Percentiles rank a stretch among this genome's conserved stretches.
These are phyloP conservation scores for Capsicum baccatum DNA, from an alignment of 257 asterid species.

Conservation along the genomic window DNA sequence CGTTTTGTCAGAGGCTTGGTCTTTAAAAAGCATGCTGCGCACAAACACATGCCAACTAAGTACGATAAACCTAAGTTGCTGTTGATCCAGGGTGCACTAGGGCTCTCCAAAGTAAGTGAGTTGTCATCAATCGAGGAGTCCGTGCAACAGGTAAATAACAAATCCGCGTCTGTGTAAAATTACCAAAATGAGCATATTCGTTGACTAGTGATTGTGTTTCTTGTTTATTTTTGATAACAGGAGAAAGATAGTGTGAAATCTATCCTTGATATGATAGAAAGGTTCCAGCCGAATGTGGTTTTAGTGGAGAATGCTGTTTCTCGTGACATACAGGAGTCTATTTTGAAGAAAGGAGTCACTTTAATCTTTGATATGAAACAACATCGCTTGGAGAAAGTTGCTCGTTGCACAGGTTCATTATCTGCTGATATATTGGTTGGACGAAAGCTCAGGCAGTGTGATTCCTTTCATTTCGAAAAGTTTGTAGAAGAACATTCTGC, in stretches of 20 bases:
- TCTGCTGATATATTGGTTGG: slow-evolving; percentile 61
- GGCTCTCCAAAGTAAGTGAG: slow-evolving; percentile 67
- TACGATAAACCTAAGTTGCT: slow-evolving; percentile 76
- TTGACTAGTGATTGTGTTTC: slow-evolving; percentile 21
- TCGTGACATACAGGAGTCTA: slow-evolving; percentile 86
- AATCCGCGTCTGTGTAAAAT: slow-evolving; percentile 18
- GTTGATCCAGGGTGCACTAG: slow-evolving; percentile 81
- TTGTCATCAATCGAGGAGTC: slow-evolving; percentile 74
- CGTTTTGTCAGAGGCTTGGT: slow-evolving; percentile 80
- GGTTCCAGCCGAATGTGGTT: slow-evolving; percentile 82
- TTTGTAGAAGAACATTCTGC: slow-evolving; percentile 81
- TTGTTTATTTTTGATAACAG: slow-evolving; percentile 46
- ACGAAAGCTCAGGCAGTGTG: slow-evolving; percentile 79
- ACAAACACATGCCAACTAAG: slow-evolving; percentile 90
- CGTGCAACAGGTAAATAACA: slow-evolving; percentile 71
- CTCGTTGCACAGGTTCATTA: slow-evolving; percentile 80
- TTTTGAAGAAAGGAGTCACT: slow-evolving; percentile 81
- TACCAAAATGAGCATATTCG: slow-evolving; percentile 19
- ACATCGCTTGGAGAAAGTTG: slow-evolving; percentile 89
- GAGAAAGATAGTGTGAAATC: slow-evolving; percentile 69
- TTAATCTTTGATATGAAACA: slow-evolving; percentile 93
- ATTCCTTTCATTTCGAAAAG: slow-evolving; percentile 77
- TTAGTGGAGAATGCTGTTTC: slow-evolving; percentile 95
- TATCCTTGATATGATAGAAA: slow-evolving; percentile 75
- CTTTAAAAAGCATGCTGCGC: slow-evolving; percentile 93